Evolutionary conservation across 305 asterid genomes (phyloP), one percentile per base, ranked within the genome.

Genomic region (Withania somnifera): DNA sequence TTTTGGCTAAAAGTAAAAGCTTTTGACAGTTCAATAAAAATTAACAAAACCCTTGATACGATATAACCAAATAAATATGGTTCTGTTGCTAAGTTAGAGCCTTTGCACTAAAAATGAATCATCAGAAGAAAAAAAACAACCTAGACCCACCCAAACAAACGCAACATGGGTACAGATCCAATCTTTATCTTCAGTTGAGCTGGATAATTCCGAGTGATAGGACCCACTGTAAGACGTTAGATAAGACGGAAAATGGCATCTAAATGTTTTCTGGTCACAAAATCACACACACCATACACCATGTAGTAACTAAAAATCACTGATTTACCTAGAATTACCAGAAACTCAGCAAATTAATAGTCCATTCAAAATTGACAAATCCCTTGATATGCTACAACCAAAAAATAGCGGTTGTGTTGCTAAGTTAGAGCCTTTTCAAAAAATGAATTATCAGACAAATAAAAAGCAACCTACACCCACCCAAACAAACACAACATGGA

Each of bases 241-340:
- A 79, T 63, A 58, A 58, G 69, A 24, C 3, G 54, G 34, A 83
- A 75, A 28, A 78, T 45, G 57, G 15, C 63, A 83, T 73, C 78
- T 73, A 61, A n/a, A 83, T 40, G 42, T 79, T 4, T 19, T 60
- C 83, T 57, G 84, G 79, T 84, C 84, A 76, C 11, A 73, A 80
- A 83, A 67, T 10, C 67, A 60, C 15, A 45, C 80, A 52, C 68
- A 58, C n/a, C 75, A 81, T 26, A 42, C 4, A 71, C 81, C 79
- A 22, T 28, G 54, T 26, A 22, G 60, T 52, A 69, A 76, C 80
- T 76, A 63, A 80, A 79, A 82, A 58, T 76, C 81, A 83, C 67
- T 83, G 69, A 83, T 63, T 32, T 77, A 54, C 76, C 85, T 79
- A n/a, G 30, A 79, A 69, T 82, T 63, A 82, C 71, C 76, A 58